phyloP scores from a whole-genome alignment of 1,284 basidiomycete genomes.

The Wallemia ichthyophaga region DNA sequence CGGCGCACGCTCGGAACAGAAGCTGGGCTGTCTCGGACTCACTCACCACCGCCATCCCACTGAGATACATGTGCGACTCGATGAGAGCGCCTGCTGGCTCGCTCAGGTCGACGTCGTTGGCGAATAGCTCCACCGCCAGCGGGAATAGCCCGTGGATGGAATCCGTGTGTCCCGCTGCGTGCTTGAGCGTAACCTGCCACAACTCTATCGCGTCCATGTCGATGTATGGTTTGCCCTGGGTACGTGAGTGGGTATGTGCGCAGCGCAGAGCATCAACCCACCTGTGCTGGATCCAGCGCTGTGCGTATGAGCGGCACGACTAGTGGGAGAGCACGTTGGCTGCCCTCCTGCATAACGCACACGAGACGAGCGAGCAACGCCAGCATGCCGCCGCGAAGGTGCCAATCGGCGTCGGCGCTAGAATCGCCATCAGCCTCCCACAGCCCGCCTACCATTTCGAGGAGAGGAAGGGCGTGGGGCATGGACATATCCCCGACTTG shows the following conservation, averaged over 20 bases:
- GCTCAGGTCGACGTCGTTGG: slow-evolving; percentile 43
- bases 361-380: slow-evolving; percentile 21
- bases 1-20: not conserved
- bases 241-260: slow-evolving; percentile 6
- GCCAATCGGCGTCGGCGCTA: slow-evolving; percentile 35
- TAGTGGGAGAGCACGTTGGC: slow-evolving; percentile 18
- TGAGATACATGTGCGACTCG: slow-evolving; percentile 51
- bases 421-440: no score
- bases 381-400: slow-evolving; percentile 20
- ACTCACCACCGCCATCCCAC: not conserved
- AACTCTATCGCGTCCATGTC: slow-evolving; percentile 47
- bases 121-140: slow-evolving; percentile 27
- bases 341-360: slow-evolving; percentile 15
- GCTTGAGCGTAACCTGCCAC: slow-evolving; percentile 42
- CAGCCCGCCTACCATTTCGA: slow-evolving; percentile 34
- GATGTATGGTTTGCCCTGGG: slow-evolving; percentile 33
- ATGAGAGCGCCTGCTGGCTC: slow-evolving; percentile 31
- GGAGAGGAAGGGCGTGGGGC: slow-evolving; percentile 34
- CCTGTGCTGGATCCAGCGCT: slow-evolving; percentile 13
- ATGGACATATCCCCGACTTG: slow-evolving; percentile 32
- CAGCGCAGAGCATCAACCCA: slow-evolving; percentile 36
- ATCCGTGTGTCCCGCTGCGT: slow-evolving; percentile 28
- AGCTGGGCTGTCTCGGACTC: no score
- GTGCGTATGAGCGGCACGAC: slow-evolving; percentile 37
- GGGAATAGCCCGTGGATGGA: slow-evolving; percentile 40